Conservation (phyloP, 2,329 filamentous ascomycete species). For the Colletotrichum navitas region DNA sequence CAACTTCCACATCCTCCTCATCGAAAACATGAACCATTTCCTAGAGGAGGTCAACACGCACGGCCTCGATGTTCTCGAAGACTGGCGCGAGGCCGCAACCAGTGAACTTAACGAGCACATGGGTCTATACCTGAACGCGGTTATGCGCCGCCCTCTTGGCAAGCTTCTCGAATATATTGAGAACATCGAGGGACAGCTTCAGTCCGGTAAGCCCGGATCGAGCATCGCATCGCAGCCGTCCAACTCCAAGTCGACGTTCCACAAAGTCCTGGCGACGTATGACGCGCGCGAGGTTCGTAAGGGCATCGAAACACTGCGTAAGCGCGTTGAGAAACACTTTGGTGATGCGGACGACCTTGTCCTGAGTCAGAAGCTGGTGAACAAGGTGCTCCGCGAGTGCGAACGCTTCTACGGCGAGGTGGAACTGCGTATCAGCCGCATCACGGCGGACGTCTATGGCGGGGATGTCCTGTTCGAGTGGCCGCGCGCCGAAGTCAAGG, state of each 20-base stretch:
- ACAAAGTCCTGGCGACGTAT: slow-evolving; percentile 85
- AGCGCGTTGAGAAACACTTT: slow-evolving; percentile 97
- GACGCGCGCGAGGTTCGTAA: slow-evolving; percentile 88
- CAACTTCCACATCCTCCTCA: slow-evolving; percentile 96
- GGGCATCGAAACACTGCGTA: slow-evolving; percentile 89
- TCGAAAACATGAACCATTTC: slow-evolving; percentile 99
- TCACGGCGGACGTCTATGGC: slow-evolving; percentile 73
- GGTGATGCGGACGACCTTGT: slow-evolving; percentile 85
- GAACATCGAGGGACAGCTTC: slow-evolving; percentile 81
- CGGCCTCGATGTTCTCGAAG: slow-evolving; percentile 80
- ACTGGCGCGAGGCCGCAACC: slow-evolving; percentile 84
- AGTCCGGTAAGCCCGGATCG: slow-evolving; percentile 68
- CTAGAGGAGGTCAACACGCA: slow-evolving; percentile 88
- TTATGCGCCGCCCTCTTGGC: slow-evolving; percentile 89
- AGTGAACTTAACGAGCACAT: slow-evolving; percentile 89
- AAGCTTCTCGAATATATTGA: slow-evolving; percentile 94
- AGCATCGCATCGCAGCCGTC: slow-evolving; percentile 83
- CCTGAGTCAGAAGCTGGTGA: slow-evolving; percentile 70
- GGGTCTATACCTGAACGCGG: slow-evolving; percentile 85
- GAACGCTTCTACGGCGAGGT: slow-evolving; percentile 73
- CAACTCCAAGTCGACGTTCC: slow-evolving; percentile 85
- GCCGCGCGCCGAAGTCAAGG: slow-evolving; percentile 73
- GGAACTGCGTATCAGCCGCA: slow-evolving; percentile 69
- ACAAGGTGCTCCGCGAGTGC: slow-evolving; percentile 70
- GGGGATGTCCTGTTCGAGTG: slow-evolving; percentile 75